Evolutionary conservation across 148 eudicot genomes (phyloP), one percentile per base, ranked within the genome.

Genomic region (Rhododendron williamsianum): DNA sequence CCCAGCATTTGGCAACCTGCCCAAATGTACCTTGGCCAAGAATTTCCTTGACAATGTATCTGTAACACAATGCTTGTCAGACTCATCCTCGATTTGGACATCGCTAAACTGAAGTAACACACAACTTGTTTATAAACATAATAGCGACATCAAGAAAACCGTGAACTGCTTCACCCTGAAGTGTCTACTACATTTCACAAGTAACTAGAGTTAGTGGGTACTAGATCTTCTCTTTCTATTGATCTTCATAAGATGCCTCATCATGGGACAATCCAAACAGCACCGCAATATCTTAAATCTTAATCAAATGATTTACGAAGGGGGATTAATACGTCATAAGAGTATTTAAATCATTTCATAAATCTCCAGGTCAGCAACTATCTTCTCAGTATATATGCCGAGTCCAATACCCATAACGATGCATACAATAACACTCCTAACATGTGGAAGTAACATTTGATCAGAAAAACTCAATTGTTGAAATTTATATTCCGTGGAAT

Each of bases 1-100:
- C 94, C 99, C 92, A 97, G 83, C 99, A 97, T 91, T 95, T 97
- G n/a, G 98, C 99, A 83, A 97, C 99, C 93, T 95, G 99, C 81
- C 99, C 99, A 92, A 97, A 97, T 76, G 99, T 97, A 84, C 99
- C 99, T 72, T 95, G 99, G 45, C 99, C 99, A 90, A 97, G 98
- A 71, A 97, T 91, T 84, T 97, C 99, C 88, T 95, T 97, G 65
- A 97, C 98, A 81, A 97, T 88, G 84, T 97, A 97, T 88, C 99
- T 97, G 94, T 87, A 90, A 86, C 51, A 69, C 72, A 63, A 85
- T 45, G 19, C 78, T 54, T 45, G 58, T 72, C 58, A 86, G 60
- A 77, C 58, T 38, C 51, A 82, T 76, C 56, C 54, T 63, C 48
- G 9, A 58, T 33, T 72, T 33, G 56, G 48, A 72, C 35, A 46